phyloP scores from a whole-genome alignment of 768 basidiomycete species.

The Daedaleopsis nitida region DNA sequence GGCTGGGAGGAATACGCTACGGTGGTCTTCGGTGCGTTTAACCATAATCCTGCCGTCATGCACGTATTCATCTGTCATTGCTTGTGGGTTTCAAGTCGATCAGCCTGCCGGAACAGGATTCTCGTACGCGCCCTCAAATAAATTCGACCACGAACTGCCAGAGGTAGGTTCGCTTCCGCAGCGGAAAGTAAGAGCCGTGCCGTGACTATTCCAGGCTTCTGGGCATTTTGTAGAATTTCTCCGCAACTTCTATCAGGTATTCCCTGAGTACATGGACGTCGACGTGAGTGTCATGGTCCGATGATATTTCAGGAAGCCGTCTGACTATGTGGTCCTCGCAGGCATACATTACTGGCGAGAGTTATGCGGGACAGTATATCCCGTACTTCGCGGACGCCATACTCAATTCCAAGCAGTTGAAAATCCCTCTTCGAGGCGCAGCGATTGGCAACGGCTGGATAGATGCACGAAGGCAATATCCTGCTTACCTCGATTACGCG shows the following conservation, averaged over 20 bases:
- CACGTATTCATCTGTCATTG: not conserved
- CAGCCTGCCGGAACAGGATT: conserved; percentile 97
- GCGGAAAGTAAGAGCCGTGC: not conserved
- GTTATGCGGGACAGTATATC: conserved; percentile 97
- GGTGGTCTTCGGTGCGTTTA: conserved; percentile 82
- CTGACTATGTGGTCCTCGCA: conserved; percentile 34
- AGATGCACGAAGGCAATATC: conserved; percentile 85
- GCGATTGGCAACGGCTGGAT: conserved; percentile 99
- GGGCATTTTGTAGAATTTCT: conserved; percentile 83
- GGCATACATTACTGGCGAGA: conserved; percentile 97
- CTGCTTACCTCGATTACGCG: conserved; percentile 85
- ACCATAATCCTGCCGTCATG: not conserved
- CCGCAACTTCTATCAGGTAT: conserved; percentile 84
- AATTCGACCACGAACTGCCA: conserved; percentile 77
- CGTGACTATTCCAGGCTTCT: conserved; percentile 54
- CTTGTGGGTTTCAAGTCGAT: conserved; percentile 63
- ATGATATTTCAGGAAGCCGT: not conserved
- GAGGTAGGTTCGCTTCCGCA: conserved; percentile 46
- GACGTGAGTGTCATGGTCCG: conserved; percentile 59
- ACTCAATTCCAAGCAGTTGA: conserved; percentile 53
- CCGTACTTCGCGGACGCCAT: conserved; percentile 91
- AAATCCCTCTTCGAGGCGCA: conserved; percentile 68
- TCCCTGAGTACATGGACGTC: conserved; percentile 81
- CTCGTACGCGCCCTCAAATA: conserved; percentile 85
- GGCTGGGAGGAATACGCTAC: conserved; percentile 99